Conservation (phyloP, 331 rosid genomes). For the Malus hybrid region DNA sequence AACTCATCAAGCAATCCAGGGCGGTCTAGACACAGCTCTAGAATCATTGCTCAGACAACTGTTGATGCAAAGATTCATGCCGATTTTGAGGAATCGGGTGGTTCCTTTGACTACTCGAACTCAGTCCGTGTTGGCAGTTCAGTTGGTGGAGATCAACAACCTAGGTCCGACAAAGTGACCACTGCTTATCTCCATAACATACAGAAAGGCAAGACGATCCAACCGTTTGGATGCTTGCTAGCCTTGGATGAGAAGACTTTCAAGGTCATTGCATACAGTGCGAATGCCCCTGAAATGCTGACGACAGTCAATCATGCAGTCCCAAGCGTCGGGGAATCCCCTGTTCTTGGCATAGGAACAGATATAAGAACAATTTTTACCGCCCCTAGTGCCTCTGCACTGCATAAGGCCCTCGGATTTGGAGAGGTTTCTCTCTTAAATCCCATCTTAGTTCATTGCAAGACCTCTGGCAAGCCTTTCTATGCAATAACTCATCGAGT, state of each 20-base stretch:
- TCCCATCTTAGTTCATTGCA: constrained; percentile 95
- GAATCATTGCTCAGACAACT: constrained; percentile 82
- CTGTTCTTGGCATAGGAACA: constrained; percentile 89
- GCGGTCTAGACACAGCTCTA: constrained; percentile 70
- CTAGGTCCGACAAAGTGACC: constrained; percentile 75
- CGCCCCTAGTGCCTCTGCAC: constrained; percentile 83
- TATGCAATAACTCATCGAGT: constrained; percentile 88
- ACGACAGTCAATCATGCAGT: constrained; percentile 95
- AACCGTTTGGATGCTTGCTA: constrained; percentile 88
- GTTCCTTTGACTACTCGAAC: constrained; percentile 86
- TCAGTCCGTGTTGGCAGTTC: constrained; percentile 58
- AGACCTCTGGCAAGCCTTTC: constrained; percentile 95
- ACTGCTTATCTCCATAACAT: constrained; percentile 86
- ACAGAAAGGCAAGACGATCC: constrained; percentile 88
- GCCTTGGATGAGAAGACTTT: constrained; percentile 90
- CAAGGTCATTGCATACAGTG: constrained; percentile 89
- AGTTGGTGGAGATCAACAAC: constrained; percentile 39
- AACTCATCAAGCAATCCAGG: constrained; percentile 73
- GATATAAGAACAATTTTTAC: constrained; percentile 77
- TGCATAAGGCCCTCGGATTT: constrained; percentile 86
- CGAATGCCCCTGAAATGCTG: constrained; percentile 93
- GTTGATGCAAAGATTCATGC: constrained; percentile 94
- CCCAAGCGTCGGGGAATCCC: constrained; percentile 93
- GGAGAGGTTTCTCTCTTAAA: constrained; percentile 89
- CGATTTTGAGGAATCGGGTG: constrained; percentile 80